phyloP scores from a whole-genome alignment of 768 basidiomycete species.

The Fistulinella prunicolor region DNA sequence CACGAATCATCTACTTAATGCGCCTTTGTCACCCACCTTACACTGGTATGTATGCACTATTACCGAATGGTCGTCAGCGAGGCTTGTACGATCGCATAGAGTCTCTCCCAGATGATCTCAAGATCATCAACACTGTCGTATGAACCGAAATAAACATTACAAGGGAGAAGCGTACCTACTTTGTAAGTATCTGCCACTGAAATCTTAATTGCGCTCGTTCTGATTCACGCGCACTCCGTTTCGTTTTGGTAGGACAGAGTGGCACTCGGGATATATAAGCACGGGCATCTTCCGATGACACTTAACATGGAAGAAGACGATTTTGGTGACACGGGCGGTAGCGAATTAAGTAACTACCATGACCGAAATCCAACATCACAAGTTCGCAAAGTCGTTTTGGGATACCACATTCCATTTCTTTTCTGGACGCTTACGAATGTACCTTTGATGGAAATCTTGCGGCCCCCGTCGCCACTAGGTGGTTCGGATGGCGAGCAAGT shows the following conservation, averaged over 20 bases:
- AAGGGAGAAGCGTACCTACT: conserved; percentile 46
- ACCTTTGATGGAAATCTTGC: conserved; percentile 51
- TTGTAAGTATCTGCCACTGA: conserved; percentile 38
- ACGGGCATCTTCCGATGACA: conserved; percentile 38
- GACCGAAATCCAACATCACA: conserved; percentile 59
- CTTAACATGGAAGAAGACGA: conserved; percentile 41
- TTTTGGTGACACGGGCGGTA: conserved; percentile 47
- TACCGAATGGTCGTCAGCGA: conserved; percentile 63
- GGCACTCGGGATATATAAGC: conserved; percentile 54
- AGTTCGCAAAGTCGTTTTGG: conserved; percentile 65
- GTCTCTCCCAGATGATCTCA: conserved; percentile 44
- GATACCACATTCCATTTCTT: conserved; percentile 55
- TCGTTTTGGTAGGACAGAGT: conserved; percentile 36
- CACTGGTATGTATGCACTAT: conserved; percentile 49
- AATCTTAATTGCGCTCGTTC: not conserved
- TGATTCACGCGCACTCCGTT: not conserved
- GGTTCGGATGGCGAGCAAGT: conserved; percentile 18
- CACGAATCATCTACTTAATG: conserved; percentile 53
- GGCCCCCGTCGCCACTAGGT: conserved; percentile 29
- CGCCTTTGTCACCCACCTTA: conserved; percentile 52
- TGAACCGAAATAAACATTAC: conserved; percentile 53
- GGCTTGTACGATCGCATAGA: conserved; percentile 57
- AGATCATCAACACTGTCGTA: conserved; percentile 52
- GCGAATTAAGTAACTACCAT: conserved; percentile 43
- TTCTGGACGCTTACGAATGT: conserved; percentile 49